phyloP scores from a whole-genome alignment of 352 stramenopile genomes.

The Pythium plurisporium region DNA sequence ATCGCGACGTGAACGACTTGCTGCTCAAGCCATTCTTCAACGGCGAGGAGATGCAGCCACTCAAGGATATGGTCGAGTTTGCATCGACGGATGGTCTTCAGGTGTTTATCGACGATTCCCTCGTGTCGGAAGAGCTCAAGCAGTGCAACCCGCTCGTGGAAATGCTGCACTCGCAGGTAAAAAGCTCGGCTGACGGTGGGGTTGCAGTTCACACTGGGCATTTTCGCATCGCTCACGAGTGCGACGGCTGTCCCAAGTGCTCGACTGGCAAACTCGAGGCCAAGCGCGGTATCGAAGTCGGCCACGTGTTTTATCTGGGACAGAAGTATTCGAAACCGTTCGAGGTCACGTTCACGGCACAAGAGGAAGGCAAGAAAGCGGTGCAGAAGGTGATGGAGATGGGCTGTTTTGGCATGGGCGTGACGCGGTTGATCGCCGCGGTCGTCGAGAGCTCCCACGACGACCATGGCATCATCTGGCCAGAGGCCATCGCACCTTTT shows the following conservation, averaged over 20 bases:
- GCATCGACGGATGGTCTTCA: constrained; percentile 7
- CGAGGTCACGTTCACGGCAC: constrained; percentile 44
- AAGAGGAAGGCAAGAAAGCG: constrained; percentile 26
- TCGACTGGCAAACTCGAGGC: constrained; percentile 39
- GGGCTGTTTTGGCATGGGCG: constrained; percentile 86
- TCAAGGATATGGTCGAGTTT: constrained; percentile 20
- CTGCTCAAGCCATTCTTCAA: constrained; percentile 65
- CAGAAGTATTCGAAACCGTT: constrained; percentile 87
- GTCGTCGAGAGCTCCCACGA: constrained; percentile 81
- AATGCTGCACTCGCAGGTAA: constrained; percentile 3
- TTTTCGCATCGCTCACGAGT: constrained; percentile 61
- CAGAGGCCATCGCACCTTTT: constrained; percentile 71
- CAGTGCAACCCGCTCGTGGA: constrained; percentile 5
- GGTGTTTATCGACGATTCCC: constrained; percentile 71
- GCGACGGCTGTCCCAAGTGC: constrained; percentile 52
- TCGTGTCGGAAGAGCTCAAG: constrained; percentile 13
- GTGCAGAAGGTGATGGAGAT: constrained; percentile 73
- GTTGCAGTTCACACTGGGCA: constrained; percentile 35
- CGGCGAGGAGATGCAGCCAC: constrained; percentile 47
- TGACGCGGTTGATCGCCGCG: constrained; percentile 76
- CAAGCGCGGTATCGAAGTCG: constrained; percentile 86
- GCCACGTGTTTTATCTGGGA: constrained; percentile 87
- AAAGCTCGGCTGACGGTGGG: neutral
- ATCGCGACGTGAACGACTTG: constrained; percentile 67
- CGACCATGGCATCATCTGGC: constrained; percentile 77